These are phyloP conservation scores for Polytrichum formosum DNA, from an alignment of 225 moss, liverwort and hornwort genomes.

Conservation along the genomic window DNA sequence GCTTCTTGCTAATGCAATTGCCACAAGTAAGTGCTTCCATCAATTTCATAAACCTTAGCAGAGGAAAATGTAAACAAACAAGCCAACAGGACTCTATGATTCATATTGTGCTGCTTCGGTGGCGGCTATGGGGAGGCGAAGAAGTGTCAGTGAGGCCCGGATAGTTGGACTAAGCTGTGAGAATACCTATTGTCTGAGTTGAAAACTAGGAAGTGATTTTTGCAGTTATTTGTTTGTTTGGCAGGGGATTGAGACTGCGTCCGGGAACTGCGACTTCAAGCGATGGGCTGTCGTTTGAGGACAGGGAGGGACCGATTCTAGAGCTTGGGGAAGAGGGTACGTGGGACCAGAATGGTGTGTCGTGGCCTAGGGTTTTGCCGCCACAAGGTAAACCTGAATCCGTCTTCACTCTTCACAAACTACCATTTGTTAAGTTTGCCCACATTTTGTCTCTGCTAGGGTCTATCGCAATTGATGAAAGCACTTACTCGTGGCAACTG, in stretches of 20 bases:
- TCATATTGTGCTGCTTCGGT: conserved; percentile 49
- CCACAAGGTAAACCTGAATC: conserved; percentile 22
- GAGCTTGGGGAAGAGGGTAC: conserved; percentile 43
- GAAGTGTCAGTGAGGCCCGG: conserved; percentile 22
- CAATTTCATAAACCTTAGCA: too few species aligned
- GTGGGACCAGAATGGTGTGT: conserved; percentile 51
- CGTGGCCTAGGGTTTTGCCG: conserved; percentile 65
- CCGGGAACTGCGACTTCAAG: conserved; percentile 45
- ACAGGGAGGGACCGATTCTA: conserved; percentile 47
- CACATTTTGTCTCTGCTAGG: too few species aligned
- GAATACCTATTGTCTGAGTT: not conserved
- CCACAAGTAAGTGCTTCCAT: not conserved
- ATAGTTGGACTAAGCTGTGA: not conserved
- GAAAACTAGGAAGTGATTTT: not conserved
- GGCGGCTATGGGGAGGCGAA: conserved; percentile 53
- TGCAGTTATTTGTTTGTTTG: not conserved
- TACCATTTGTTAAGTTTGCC: too few species aligned
- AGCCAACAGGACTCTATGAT: conserved; percentile 12
- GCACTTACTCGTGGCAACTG: too few species aligned
- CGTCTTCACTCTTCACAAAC: too few species aligned
- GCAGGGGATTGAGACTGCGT: conserved; percentile 40
- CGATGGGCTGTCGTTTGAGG: conserved; percentile 50
- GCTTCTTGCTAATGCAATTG: not conserved
- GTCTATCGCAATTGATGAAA: too few species aligned
- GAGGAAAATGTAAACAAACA: not conserved